Conservation (phyloP, 345 rosid species). For the Iberis pinnata region DNA sequence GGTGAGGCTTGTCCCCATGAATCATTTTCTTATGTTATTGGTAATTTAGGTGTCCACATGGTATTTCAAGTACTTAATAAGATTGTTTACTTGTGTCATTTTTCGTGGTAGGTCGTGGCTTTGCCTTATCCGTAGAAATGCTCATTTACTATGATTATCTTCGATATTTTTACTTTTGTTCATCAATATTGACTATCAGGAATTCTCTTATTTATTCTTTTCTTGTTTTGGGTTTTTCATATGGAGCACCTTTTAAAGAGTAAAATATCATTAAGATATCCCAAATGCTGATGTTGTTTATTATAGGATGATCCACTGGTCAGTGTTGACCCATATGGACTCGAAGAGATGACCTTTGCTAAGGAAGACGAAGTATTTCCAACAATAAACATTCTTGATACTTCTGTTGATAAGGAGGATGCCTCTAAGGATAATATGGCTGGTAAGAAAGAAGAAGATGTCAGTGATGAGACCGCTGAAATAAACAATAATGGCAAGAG, state of each 20-base stretch:
- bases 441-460: conserved; percentile 38
- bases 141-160: conserved; percentile 10
- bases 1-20: conserved; percentile 46
- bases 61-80: neutral
- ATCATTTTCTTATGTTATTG: neutral
- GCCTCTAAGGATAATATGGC: conserved; percentile 20
- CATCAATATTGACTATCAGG: conserved; percentile 11
- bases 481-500: conserved; percentile 50
- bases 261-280: neutral
- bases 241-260: conserved; percentile 1
- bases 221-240: conserved; percentile 1
- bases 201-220: neutral
- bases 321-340: conserved; percentile 39
- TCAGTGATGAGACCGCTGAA: conserved; percentile 35
- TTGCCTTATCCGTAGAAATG: neutral
- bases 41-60: conserved; percentile 2
- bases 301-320: conserved; percentile 41
- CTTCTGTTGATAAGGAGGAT: conserved; percentile 31
- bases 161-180: neutral
- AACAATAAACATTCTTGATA: conserved; percentile 31
- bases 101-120: conserved; percentile 16
- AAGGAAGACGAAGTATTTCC: conserved; percentile 73
- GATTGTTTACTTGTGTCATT: conserved; percentile 5
- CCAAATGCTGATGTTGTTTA: conserved; percentile 3
- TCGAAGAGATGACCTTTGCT: conserved; percentile 82